phyloP scores from a whole-genome alignment of 495 filamentous ascomycete species.

The Xylaria nigripes region DNA sequence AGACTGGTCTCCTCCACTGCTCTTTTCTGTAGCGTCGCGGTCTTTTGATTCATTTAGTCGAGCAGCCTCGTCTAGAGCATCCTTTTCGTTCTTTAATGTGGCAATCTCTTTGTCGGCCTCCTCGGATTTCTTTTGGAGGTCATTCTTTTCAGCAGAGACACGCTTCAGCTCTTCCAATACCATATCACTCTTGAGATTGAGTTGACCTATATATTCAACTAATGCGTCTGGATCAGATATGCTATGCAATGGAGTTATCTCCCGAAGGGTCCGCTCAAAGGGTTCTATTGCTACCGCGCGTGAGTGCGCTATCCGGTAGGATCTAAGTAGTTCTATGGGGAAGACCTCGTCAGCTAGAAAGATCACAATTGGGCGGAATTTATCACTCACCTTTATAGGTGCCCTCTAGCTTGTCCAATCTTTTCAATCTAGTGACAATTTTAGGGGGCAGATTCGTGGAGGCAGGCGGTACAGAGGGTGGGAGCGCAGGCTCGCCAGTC shows the following conservation, averaged over 20 bases:
- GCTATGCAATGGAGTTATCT: conserved; percentile 82
- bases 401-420: conserved; percentile 77
- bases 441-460: conserved; percentile 64
- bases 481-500: background rate
- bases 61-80: conserved; percentile 16
- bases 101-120: conserved; percentile 56
- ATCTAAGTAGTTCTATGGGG: conserved; percentile 69
- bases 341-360: background rate
- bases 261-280: conserved; percentile 82
- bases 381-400: conserved; percentile 70
- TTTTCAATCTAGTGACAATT: conserved; percentile 59
- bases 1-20: conserved; percentile 70
- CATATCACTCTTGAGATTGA: conserved; percentile 80
- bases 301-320: conserved; percentile 83
- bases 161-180: conserved; percentile 88
- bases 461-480: conserved; percentile 20
- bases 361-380: background rate
- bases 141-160: conserved; percentile 72
- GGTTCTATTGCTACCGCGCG: conserved; percentile 78
- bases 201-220: conserved; percentile 88
- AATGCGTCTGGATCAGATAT: conserved; percentile 79
- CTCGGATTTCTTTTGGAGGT: conserved; percentile 64
- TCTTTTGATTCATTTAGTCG: conserved; percentile 4
- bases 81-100: conserved; percentile 21
- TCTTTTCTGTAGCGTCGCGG: conserved; percentile 1